phyloP scores from a whole-genome alignment of 2,329 filamentous ascomycete species.

The Dothistroma pini region DNA sequence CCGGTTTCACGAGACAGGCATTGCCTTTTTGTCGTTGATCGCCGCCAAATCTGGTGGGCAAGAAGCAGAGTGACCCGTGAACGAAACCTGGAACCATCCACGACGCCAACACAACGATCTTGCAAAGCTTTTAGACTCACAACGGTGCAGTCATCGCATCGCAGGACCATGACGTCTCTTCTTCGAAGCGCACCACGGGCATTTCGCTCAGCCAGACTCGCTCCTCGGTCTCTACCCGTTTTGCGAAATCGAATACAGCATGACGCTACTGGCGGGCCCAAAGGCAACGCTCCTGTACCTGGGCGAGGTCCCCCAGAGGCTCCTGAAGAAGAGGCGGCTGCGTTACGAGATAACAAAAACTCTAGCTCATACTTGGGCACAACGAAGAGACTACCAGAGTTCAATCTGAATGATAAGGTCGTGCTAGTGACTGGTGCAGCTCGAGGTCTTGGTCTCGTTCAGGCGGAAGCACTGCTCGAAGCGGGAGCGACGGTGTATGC shows the following conservation, averaged over 20 bases:
- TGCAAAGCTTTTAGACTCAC: not conserved
- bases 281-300: constrained; percentile 30
- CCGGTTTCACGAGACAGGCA: not conserved
- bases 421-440: constrained; percentile 66
- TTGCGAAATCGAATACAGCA: constrained; percentile 26
- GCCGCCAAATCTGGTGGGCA: not conserved
- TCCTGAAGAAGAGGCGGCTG: constrained; percentile 31
- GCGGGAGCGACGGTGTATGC: constrained; percentile 70
- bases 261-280: constrained; percentile 31
- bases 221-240: constrained; percentile 12
- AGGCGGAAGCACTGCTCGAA: constrained; percentile 70
- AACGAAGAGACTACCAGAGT: constrained; percentile 60
- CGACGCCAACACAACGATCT: not conserved
- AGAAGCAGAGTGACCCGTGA: not conserved
- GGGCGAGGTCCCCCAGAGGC: constrained; percentile 31
- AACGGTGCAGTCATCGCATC: not conserved
- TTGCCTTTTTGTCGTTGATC: not conserved
- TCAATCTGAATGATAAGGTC: constrained; percentile 67
- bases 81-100: not conserved
- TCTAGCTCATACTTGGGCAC: constrained; percentile 36
- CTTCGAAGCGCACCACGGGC: constrained; percentile 21
- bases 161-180: constrained; percentile 20
- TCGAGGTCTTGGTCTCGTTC: constrained; percentile 67
- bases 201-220: constrained; percentile 14
- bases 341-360: constrained; percentile 30